Evolutionary conservation across 371 early-diverging fungal species (phyloP).

Genomic region (Mortierella sp.): DNA sequence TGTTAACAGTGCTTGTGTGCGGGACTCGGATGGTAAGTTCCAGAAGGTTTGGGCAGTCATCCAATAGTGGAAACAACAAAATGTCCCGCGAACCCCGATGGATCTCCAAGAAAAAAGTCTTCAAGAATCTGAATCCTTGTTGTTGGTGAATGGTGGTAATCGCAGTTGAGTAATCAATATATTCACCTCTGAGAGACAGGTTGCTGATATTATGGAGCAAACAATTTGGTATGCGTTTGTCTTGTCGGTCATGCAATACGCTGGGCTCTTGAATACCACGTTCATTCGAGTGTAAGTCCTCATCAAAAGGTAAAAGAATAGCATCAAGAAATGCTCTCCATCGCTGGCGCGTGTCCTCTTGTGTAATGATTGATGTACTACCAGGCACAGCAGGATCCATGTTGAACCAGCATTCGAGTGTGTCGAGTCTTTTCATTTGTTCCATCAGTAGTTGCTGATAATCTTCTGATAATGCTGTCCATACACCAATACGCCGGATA

Average conservation of each 20-base stretch:
- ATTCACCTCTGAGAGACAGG: conserved; percentile 4
- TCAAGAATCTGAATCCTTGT: conserved; percentile 1
- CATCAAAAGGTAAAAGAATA: conserved; percentile 7
- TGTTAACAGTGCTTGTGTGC: neutral
- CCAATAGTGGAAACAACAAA: conserved; percentile 4
- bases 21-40: conserved; percentile 5
- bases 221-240: conserved; percentile 2
- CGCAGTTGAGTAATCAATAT: neutral
- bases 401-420: conserved; percentile 37
- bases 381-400: conserved; percentile 14
- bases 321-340: conserved; percentile 9
- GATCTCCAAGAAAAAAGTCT: conserved; percentile 2
- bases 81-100: neutral
- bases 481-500: conserved; percentile 27
- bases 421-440: conserved; percentile 19
- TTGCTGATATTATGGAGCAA: conserved; percentile 30
- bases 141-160: neutral
- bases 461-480: conserved; percentile 17
- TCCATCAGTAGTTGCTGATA: conserved; percentile 8
- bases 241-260: neutral
- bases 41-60: conserved; percentile 4
- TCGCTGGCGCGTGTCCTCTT: no score
- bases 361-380: neutral
- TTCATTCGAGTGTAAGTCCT: neutral
- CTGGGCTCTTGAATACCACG: neutral